Evolutionary conservation across 1,139 yeast genomes (phyloP), one percentile per base, ranked within the genome.

Genomic region (Suhomyces bribrorum): DNA sequence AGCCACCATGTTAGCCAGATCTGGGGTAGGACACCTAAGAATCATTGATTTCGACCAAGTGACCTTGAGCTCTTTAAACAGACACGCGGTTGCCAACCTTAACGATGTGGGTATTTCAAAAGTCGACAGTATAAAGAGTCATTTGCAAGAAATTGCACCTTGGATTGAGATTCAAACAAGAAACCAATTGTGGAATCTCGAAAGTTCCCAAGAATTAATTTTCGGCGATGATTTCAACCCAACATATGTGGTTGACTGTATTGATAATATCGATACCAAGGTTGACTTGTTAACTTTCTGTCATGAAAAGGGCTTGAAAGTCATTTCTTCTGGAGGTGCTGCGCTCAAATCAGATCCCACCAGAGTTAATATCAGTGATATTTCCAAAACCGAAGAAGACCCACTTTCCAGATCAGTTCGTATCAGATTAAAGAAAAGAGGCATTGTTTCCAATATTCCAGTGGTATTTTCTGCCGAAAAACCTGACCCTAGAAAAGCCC

Each of bases 21-120:
- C 96, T 7, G 98, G 98, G 8, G 84, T 90, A 25, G 83, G 84
- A 12, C 76, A 77, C 42, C 64, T 92, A 38, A 76, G 90, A 51
- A 75, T 92, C 45, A 82, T 92, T 44, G 98, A 92, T 64, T 92
- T 92, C 59, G 98, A 92, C 62, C 98, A 92, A 63, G 97, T 92
- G 26, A 83, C 96, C 1, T 70, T 92, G 43, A 85, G 95, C 37
- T 88, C 97, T 4, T 73, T 92, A 47, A 92, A 92, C 60, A 76
- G 98, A 56, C 97, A 92, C 56, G 92, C 97, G 2, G 92, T 90
- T 45, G 98, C 98, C 4, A 83, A 81, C 14, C 63, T 89, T 44
- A 73, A 70, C 35, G 98, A 92, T 63, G 98, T 92, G 17, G 98
- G 98, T 2, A 82, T 81, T 1, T 73, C 97, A 3, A 92, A 92